Base-by-base conservation (phyloP, 2,329 filamentous ascomycete species). In the Talaromyces sp. region DNA sequence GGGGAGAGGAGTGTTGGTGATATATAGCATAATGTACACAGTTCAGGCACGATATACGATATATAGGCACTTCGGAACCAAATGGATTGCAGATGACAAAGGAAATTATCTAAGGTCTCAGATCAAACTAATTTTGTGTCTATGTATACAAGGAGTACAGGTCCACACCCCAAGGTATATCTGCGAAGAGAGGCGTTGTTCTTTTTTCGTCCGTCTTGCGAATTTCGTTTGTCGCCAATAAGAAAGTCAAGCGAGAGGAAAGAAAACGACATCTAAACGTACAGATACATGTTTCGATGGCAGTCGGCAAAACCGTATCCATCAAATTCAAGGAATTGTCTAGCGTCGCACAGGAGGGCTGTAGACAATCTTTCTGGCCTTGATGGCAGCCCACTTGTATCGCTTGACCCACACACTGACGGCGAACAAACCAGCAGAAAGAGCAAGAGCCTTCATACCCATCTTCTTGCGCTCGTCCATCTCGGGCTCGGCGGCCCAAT, bases 401-500 rank as follows among this genome's bases (percentile, higher is more conserved):
- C 93, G 89, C 91, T 99, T 99, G 71, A 98, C 90, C 93, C 93
- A 99, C 74, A 99, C 88, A 80, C 91, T 96, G 75, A 98, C 76
- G 65, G 92, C 92, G 77, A 92, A 91, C 69, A 99, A 85, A 68
- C 89, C 87, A 68, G 90, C 86, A 64, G 89, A 88, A 71, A 97
- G 87, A 71, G 91, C 88, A 73, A 99, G 80, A 63, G 96, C 91
- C 89, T 99, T 98, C 87, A 96, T 89, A 75, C 95, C 95, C 95
- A 98, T 99, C 85, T 93, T 95, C 91, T 99, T 99, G 78, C 95
- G 91, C 79, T 97, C 90, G 77, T 99, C 95, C 93, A 97, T 97
- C 86, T 99, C 95, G 58, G 95, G 95, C 85, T 99, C 95, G 66
- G 95, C 93, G 63, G 95, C 87, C 95, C 95, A 99, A 89, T 99